A percentile compares a stretch with the other conserved stretches of the same genome.
phyloP scores from a whole-genome alignment of 805 yeast genomes.

The Ogataea nitratoaversa region DNA sequence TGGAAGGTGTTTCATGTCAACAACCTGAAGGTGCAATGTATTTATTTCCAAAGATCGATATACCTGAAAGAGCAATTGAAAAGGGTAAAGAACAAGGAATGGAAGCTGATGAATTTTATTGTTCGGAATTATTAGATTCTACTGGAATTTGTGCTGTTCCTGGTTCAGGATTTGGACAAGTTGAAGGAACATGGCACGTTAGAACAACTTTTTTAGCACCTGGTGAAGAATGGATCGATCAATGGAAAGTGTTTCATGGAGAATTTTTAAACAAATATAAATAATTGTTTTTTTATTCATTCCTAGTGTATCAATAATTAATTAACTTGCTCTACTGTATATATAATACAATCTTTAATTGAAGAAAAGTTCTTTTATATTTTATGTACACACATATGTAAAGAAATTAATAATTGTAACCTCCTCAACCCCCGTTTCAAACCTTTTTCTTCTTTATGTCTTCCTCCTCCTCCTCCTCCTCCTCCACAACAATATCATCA shows the following conservation, averaged over 20 bases:
- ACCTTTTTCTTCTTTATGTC: too few relatives aligned
- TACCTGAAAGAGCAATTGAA: conserved; percentile 60
- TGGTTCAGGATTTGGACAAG: conserved; percentile 96
- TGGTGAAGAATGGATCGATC: conserved; percentile 81
- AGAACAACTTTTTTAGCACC: conserved; percentile 98
- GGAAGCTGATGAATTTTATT: conserved; percentile 84
- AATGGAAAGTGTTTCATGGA: conserved; percentile 76
- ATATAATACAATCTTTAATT: background rate
- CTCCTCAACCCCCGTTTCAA: too few relatives aligned
- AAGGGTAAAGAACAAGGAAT: conserved; percentile 54
- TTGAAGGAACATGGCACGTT: conserved; percentile 81
- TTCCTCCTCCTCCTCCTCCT: conserved; percentile 6
- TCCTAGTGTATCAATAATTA: too few relatives aligned
- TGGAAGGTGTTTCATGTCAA: conserved; percentile 84
- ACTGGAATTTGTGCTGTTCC: conserved; percentile 98
- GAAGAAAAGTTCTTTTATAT: background rate
- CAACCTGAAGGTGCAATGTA: conserved; percentile 98
- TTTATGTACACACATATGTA: background rate
- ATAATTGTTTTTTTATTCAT: background rate
- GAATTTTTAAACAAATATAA: conserved; percentile 59
- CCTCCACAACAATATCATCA: conserved; percentile 5
- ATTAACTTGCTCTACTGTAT: background rate
- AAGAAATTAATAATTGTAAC: background rate
- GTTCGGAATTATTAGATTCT: conserved; percentile 71
- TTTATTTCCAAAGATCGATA: conserved; percentile 73